Evolutionary conservation across 495 filamentous ascomycete genomes (phyloP).

Genomic region (Penicillium dipodomyicola): DNA sequence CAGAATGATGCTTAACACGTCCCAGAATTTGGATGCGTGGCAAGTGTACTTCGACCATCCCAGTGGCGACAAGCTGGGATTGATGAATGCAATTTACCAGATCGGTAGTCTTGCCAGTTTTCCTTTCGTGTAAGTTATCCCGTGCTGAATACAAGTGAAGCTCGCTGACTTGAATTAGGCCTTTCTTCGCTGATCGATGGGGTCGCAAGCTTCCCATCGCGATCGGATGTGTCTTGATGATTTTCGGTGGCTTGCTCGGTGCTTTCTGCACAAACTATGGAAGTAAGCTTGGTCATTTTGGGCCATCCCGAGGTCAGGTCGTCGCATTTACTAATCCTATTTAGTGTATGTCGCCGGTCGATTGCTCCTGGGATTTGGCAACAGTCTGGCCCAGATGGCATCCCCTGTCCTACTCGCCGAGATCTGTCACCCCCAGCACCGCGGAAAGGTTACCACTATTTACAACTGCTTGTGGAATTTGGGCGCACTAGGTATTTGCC

Average conservation of each 20-base stretch:
- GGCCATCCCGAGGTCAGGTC: too few species aligned
- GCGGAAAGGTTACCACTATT: conserved; percentile 59
- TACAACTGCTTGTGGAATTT: conserved; percentile 65
- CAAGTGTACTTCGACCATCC: conserved; percentile 41
- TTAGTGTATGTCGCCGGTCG: conserved; percentile 26
- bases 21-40: conserved; percentile 22
- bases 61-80: conserved; percentile 51
- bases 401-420: conserved; percentile 63
- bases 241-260: conserved; percentile 56
- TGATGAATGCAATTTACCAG: conserved; percentile 64
- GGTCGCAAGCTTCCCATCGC: conserved; percentile 59
- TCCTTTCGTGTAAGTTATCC: conserved; percentile 54
- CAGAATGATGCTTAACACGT: conserved; percentile 35
- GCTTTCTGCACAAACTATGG: conserved; percentile 45
- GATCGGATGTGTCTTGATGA: conserved; percentile 60
- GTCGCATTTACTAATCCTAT: background rate
- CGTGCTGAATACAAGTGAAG: background rate
- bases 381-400: conserved; percentile 57
- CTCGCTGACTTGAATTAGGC: conserved; percentile 18
- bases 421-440: conserved; percentile 61
- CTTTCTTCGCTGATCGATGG: conserved; percentile 56
- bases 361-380: conserved; percentile 59
- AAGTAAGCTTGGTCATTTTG: conserved; percentile 13
- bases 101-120: conserved; percentile 61
- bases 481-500: conserved; percentile 42